Evolutionary conservation across 345 rosid genomes (phyloP), one percentile per base, ranked within the genome.

Genomic region (Noccaea bulbosa): DNA sequence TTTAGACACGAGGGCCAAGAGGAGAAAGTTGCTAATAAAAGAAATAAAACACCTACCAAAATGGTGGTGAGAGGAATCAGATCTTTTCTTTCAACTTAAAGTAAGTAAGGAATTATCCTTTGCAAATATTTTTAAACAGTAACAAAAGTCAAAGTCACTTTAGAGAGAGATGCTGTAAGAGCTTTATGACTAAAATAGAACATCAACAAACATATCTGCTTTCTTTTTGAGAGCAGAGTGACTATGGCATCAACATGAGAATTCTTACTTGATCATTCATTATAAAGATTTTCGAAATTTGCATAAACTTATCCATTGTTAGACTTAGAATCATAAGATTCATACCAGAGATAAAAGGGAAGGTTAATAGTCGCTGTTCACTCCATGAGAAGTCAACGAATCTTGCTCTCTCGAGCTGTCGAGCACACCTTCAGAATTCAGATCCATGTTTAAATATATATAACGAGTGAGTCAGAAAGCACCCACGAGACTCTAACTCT

Each of bases 401-500:
- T 80, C 82, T 77, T 43, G 40, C 51, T 30, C 7, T 52, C 54
- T 50, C 8, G 10, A 27, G 46, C 35, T 56, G 9, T 43, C 50
- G 14, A 47, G 59, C 45, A 74, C 5, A 15, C 45, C 51, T 75
- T 62, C 52, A 47, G 53, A 62, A 22, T 39, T 69, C 35, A 62
- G 33, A 75, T 75, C 45, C 66, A 62, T 69, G 70, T 55, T 41
- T 75, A 55, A 67, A 69, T 76, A 59, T 76, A 59, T 60, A 16
- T 10, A 27, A 51, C 46, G 50, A 43, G 62, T 77, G 76, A 77
- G 72, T 77, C 80, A 71, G 79, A 83, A 78, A 76, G 80, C 78
- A 66, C 78, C 67, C 77, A 35, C 43, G 69, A 75, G 70, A 8
- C 69, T 77, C 62, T 48, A 40, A 55, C 10, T 57, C 67, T 50